Percentiles rank a stretch among this genome's conserved stretches.
Evolutionary conservation across 495 filamentous ascomycete genomes (phyloP).

Genomic region (Podospora appendiculata): DNA sequence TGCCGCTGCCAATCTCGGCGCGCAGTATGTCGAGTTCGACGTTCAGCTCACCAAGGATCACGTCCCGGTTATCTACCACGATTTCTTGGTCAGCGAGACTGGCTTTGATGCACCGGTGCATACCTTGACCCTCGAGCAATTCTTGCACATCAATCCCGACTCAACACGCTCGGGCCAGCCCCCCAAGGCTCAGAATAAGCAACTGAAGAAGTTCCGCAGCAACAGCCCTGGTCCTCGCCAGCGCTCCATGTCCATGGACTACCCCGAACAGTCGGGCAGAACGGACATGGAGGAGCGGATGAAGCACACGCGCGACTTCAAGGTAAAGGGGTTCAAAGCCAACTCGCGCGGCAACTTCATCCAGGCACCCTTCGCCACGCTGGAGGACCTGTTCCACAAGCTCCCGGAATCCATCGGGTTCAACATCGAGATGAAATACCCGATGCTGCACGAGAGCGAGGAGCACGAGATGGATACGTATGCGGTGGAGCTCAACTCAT

Average conservation of each 20-base stretch:
- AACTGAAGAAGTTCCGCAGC: slow-evolving; percentile 20
- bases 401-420: slow-evolving; percentile 78
- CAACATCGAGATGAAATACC: slow-evolving; percentile 99
- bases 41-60: slow-evolving; percentile 98
- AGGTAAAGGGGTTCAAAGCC: slow-evolving; percentile 81
- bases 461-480: slow-evolving; percentile 97
- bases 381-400: slow-evolving; percentile 86
- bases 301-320: slow-evolving; percentile 95
- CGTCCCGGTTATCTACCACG: slow-evolving; percentile 97
- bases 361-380: slow-evolving; percentile 86
- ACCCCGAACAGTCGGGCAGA: slow-evolving; percentile 9
- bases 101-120: slow-evolving; percentile 97
- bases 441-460: slow-evolving; percentile 90
- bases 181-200: slow-evolving; percentile 18
- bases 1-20: slow-evolving; percentile 86
- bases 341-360: slow-evolving; percentile 92
- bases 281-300: slow-evolving; percentile 79
- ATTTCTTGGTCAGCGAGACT: slow-evolving; percentile 97
- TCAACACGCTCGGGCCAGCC: slow-evolving; percentile 9
- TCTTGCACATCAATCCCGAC: slow-evolving; percentile 72
- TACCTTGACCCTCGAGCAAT: slow-evolving; percentile 88
- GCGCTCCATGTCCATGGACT: slow-evolving; percentile 41
- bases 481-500: slow-evolving; percentile 93
- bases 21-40: slow-evolving; percentile 88
- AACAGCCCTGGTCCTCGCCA: slow-evolving; percentile 30